Conservation (phyloP, 768 basidiomycete species). For the Cytidiella melzeri region DNA sequence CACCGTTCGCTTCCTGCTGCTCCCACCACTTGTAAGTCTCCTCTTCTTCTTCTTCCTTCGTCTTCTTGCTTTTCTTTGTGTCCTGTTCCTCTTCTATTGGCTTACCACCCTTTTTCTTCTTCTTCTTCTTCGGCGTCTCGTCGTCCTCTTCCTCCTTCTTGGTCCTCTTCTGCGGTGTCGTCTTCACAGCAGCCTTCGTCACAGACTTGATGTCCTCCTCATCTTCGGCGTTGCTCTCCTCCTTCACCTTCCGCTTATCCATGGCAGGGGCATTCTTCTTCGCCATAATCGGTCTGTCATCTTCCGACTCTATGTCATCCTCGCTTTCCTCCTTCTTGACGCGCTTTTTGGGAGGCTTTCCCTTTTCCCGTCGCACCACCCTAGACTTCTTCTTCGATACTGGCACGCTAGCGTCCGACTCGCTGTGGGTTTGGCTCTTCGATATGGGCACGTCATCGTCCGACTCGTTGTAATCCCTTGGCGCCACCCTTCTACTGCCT, state of each 20-base stretch:
- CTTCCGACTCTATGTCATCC: constrained; percentile 24
- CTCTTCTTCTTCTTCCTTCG: constrained; percentile 58
- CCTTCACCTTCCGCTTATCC: constrained; percentile 35
- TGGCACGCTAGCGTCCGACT: too few relatives aligned
- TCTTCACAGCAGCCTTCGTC: constrained; percentile 38
- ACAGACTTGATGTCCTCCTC: constrained; percentile 40
- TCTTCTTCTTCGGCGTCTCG: constrained; percentile 40
- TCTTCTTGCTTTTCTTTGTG: constrained; percentile 52
- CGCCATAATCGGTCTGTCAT: constrained; percentile 25
- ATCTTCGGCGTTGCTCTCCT: constrained; percentile 47
- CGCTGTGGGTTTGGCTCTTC: too few relatives aligned
- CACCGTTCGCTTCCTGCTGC: constrained; percentile 56
- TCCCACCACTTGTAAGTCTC: constrained; percentile 89
- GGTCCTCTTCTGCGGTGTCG: constrained; percentile 46
- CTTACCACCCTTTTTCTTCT: constrained; percentile 37
- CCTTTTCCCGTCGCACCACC: constrained; percentile 40
- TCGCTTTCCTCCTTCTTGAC: constrained; percentile 29
- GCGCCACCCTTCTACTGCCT: constrained; percentile 24
- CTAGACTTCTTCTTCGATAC: constrained; percentile 38
- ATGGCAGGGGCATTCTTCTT: constrained; percentile 23
- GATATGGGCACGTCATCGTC: constrained; percentile 27
- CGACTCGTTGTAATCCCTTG: constrained; percentile 20
- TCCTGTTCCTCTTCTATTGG: constrained; percentile 26
- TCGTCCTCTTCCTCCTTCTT: constrained; percentile 20
- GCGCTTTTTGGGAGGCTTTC: constrained; percentile 58